Base-by-base conservation (phyloP, 331 rosid genomes). In the Telfairia occidentalis region DNA sequence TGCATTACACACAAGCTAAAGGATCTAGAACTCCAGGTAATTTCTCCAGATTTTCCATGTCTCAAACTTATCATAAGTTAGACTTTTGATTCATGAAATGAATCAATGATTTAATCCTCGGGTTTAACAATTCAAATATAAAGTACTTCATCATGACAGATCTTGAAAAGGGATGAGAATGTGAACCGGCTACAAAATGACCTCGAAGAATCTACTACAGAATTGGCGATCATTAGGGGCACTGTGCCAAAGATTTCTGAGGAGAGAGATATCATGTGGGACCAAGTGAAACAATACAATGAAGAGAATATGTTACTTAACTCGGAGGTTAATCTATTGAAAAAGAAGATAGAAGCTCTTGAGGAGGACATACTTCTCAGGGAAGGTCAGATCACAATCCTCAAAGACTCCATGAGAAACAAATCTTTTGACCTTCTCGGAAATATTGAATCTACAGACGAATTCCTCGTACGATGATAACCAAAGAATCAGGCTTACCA, bases 361-460 rank as follows among this genome's bases (percentile, higher is more conserved):
- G 97, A 95, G 75, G 97, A 87, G 79, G 92, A 95, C 55, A 55
- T 92, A 50, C 97, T 90, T 76, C 67, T 90, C 43, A 95, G 87
- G 84, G 99, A 92, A 82, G 99, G 99, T 72, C 97, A 95, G 83
- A 95, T 89, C 64, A 84, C 96, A 76, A 92, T 90, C 38, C 88
- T 92, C 37, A 90, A 84, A 83, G 99, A 95, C 79, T 69, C 96
- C 73, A n/a, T 90, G 50, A 83, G 80, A 70, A 87, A 85, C 82
- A 90, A 77, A 67, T 69, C 92, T 19, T 88, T 84, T 63, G 96
- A 88, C 82, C 87, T 94, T 79, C 89, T 94, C 0, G 87, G 86
- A 9, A 85, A 87, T 76, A 82, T 88, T 4, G 89, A 85, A 76
- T 81, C 87, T 49, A 59, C 86, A 54, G 82, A 83, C 70, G 89